phyloP scores from a whole-genome alignment of 2,329 filamentous ascomycete species.

The Triangularia verruculosa region DNA sequence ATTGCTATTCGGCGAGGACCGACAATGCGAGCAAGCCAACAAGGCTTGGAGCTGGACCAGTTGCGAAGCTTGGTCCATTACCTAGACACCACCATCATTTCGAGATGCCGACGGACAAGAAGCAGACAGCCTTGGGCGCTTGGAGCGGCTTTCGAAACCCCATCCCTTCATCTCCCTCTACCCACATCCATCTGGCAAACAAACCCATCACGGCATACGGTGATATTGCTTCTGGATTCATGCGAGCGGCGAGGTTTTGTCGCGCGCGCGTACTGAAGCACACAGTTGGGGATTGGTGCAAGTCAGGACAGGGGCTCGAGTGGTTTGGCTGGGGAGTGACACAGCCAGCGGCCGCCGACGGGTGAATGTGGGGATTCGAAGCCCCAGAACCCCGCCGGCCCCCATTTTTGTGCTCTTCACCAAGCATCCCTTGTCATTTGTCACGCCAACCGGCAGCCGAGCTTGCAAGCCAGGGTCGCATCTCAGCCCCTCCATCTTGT shows the following conservation, averaged over 20 bases:
- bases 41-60: constrained; percentile 1
- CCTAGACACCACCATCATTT: neutral
- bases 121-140: neutral
- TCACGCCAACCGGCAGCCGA: constrained; percentile 16
- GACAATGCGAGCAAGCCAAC: constrained; percentile 4
- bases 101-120: neutral
- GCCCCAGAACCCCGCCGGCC: neutral
- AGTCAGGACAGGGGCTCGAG: constrained; percentile 5
- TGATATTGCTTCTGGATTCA: neutral
- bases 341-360: constrained; percentile 9
- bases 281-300: constrained; percentile 9
- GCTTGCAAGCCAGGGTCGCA: constrained; percentile 9
- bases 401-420: constrained; percentile 5
- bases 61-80: neutral
- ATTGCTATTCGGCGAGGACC: constrained; percentile 1
- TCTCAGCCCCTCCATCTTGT: constrained; percentile 11
- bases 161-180: neutral
- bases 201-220: neutral
- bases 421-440: constrained; percentile 14
- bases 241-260: constrained; percentile 9
- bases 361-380: constrained; percentile 3
- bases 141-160: constrained; percentile 5
- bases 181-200: neutral
- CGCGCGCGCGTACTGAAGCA: constrained; percentile 25
- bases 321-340: neutral